Evolutionary conservation across 441 rosid species (phyloP), one percentile per base, ranked within the genome.

Genomic region (Pelargonium myrrhifolium): DNA sequence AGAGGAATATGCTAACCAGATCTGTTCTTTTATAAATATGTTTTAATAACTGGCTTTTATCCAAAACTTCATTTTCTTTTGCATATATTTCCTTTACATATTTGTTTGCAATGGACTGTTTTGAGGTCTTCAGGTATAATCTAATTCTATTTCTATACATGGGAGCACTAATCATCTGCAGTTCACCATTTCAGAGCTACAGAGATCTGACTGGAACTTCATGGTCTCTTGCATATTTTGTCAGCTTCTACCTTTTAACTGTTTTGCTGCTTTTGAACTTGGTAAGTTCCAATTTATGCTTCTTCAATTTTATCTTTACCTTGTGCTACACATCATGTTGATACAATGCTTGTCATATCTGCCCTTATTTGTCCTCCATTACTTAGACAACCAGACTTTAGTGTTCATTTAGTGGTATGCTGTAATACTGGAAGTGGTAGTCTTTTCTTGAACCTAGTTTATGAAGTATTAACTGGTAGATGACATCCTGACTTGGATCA

Each of bases 181-280:
- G 68, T 73, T 72, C 69, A 45, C 67, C 56, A 35, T 82, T 73
- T 56, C 89, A 94, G 99, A 83, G 96, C 85, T 94, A 94, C 76
- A 80, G 72, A 80, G 91, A 80, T 26, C 74, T 94, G 86, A 89
- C 97, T 4, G 96, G 90, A 77, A 89, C 85, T 20, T 79, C 87
- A 67, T 92, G 99, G 99, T 79, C 86, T 66, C 77, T 87, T 35
- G 63, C 68, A 39, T 94, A 94, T 75, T 94, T 94, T 72, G 78
- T 92, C 88, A 94, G 97, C 87, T 92, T 89, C 87, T 94, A 87
- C 80, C 79, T 94, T 49, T 65, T 92, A 78, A 88, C 93, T 31
- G 84, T 89, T 47, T 61, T 94, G 69, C 78, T 94, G 80, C 96
- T 94, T 43, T 70, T 92, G 83, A 94, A 94, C 77, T 79, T 94